These are phyloP conservation scores for Luzula sylvatica DNA, from an alignment of 176 grass and related monocot genomes.

Conservation along the genomic window DNA sequence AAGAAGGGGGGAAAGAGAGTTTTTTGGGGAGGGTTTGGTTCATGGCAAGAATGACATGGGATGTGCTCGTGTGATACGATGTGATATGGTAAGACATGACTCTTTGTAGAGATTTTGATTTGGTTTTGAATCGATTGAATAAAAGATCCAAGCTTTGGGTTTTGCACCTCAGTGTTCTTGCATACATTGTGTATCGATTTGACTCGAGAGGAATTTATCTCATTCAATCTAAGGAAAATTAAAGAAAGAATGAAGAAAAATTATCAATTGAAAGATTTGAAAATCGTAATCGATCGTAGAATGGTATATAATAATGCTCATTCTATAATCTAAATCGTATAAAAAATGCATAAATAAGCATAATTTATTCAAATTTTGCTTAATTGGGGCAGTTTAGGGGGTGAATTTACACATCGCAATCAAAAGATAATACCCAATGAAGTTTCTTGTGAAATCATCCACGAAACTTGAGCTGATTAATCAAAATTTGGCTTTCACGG, in stretches of 20 bases:
- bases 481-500: no score
- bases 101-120: not conserved
- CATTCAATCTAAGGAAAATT: not conserved
- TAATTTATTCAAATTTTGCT: no score
- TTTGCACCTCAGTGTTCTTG: slow-evolving; percentile 28
- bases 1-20: slow-evolving; percentile 4
- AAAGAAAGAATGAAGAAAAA: not conserved
- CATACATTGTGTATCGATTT: slow-evolving; percentile 17
- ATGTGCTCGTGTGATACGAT: not conserved
- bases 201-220: not conserved
- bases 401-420: no score
- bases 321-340: not conserved
- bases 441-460: no score
- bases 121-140: slow-evolving; percentile 1
- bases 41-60: not conserved
- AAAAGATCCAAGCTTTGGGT: slow-evolving; percentile 18
- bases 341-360: not conserved
- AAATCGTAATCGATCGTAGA: not conserved
- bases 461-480: no score
- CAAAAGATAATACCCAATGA: no score
- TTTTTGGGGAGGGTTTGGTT: slow-evolving; percentile 8
- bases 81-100: not conserved
- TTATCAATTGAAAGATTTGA: not conserved
- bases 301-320: not conserved
- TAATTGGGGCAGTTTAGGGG: no score